phyloP scores from a whole-genome alignment of 192 early-diverging fungal genomes.

The Glomus cerebriforme region DNA sequence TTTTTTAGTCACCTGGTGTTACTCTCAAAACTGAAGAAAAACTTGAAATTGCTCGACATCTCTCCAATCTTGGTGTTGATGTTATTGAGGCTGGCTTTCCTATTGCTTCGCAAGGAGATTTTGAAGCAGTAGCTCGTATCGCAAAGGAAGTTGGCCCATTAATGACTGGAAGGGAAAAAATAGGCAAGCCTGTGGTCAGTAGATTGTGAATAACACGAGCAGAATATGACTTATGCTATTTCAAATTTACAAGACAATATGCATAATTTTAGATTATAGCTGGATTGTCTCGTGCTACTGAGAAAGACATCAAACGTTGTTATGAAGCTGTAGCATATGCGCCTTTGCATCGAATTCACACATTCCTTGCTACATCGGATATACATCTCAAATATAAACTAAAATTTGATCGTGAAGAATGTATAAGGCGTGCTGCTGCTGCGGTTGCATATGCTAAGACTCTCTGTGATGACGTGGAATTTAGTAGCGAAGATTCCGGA shows the following conservation, averaged over 20 bases:
- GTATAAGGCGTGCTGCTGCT: conserved; percentile 75
- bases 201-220: neutral
- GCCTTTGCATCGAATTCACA: conserved; percentile 88
- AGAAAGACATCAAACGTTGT: conserved; percentile 84
- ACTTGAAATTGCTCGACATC: conserved; percentile 90
- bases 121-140: conserved; percentile 92
- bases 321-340: conserved; percentile 88
- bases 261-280: conserved; percentile 66
- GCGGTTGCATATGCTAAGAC: conserved; percentile 80
- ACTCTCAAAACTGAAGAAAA: conserved; percentile 92
- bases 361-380: conserved; percentile 95
- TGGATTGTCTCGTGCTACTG: conserved; percentile 84
- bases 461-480: conserved; percentile 89
- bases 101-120: conserved; percentile 91
- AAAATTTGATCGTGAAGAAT: conserved; percentile 85
- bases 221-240: neutral
- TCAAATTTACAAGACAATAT: neutral
- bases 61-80: conserved; percentile 93
- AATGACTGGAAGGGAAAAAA: conserved; percentile 75
- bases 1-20: conserved; percentile 86
- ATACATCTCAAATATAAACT: conserved; percentile 95
- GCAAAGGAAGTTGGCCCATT: conserved; percentile 88
- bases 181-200: conserved; percentile 80
- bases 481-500: conserved; percentile 94
- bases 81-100: conserved; percentile 97